phyloP scores from a whole-genome alignment of 345 rosid genomes.

The Laguncularia racemosa region DNA sequence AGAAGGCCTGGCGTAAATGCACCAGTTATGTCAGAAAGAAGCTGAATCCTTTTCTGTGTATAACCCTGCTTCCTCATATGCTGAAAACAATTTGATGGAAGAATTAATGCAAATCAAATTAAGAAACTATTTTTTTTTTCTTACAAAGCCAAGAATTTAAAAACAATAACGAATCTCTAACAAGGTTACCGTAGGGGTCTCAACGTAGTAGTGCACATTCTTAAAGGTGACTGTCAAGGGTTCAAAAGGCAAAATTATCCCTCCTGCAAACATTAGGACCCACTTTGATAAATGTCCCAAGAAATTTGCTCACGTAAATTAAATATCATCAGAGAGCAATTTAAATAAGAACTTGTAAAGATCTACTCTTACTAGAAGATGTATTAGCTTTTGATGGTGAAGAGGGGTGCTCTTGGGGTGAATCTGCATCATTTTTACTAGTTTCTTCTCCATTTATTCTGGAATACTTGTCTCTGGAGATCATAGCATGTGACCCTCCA shows the following conservation, averaged over 20 bases:
- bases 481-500: too few species aligned
- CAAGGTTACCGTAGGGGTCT: conserved; percentile 33
- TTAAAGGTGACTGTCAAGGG: conserved; percentile 33
- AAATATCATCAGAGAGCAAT: too few species aligned
- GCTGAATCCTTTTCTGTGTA: conserved; percentile 38
- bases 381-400: too few species aligned
- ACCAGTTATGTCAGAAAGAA: conserved; percentile 41
- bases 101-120: neutral
- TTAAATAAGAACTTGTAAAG: too few species aligned
- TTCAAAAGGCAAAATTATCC: conserved; percentile 40
- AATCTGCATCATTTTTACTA: too few species aligned
- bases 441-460: too few species aligned
- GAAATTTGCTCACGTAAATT: too few species aligned
- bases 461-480: too few species aligned
- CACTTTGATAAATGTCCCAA: too few species aligned
- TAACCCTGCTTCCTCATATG: conserved; percentile 33
- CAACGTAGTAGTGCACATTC: conserved; percentile 32
- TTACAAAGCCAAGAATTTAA: neutral
- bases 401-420: too few species aligned
- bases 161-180: neutral
- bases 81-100: conserved; percentile 16
- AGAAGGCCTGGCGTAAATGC: conserved; percentile 62
- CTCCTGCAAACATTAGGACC: conserved; percentile 3
- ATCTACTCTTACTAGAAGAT: too few species aligned
- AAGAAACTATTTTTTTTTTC: neutral